Evolutionary conservation across 257 asterid species (phyloP), one percentile per base, ranked within the genome.

Genomic region (Plantago elongata): DNA sequence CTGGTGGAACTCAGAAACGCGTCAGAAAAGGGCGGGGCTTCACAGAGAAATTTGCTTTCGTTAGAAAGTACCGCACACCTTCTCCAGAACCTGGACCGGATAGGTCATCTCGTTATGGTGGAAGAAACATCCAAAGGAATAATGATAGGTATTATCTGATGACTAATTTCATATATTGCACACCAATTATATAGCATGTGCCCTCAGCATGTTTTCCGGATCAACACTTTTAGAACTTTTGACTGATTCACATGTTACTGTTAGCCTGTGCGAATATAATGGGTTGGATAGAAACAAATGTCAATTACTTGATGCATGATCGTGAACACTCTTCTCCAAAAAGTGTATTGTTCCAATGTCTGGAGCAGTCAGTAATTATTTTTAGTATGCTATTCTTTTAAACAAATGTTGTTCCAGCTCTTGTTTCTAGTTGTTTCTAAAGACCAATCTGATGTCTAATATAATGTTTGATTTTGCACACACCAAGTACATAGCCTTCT

Each of bases 1-100:
- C 94, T 9, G 83, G 83, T 82, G 97, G 89, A 68, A 80, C 81
- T 59, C 81, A 75, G 50, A 90, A 82, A 75, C 97, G 99, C 29
- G 65, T 89, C 9, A 88, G 96, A 45, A 93, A 93, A 81, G 99
- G 99, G 54, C 94, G 99, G 50, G 99, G 99, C 51, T 93, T 93
- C 61, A 93, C 99, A 55, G 88, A 83, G 22, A 73, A 76, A 60
- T 93, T 78, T 76, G 73, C 95, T 45, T 93, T 83, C 68, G 99
- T 81, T 52, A 80, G 99, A 69, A 92, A 88, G 63, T 93, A 87
- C 38, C 95, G 96, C 12, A 89, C 99, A n/a, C 99, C 97, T 45
- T 87, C 97, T 69, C 99, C 99, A 30, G 90, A 84, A 67, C 75
- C 81, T 29, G 73, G 83, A 54, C 82, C 83, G 57, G 80, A 82